A percentile compares a stretch with the other conserved stretches of the same genome.
These are phyloP conservation scores for Pichia sp. DNA, from an alignment of 1,139 yeast genomes.

Conservation along the genomic window DNA sequence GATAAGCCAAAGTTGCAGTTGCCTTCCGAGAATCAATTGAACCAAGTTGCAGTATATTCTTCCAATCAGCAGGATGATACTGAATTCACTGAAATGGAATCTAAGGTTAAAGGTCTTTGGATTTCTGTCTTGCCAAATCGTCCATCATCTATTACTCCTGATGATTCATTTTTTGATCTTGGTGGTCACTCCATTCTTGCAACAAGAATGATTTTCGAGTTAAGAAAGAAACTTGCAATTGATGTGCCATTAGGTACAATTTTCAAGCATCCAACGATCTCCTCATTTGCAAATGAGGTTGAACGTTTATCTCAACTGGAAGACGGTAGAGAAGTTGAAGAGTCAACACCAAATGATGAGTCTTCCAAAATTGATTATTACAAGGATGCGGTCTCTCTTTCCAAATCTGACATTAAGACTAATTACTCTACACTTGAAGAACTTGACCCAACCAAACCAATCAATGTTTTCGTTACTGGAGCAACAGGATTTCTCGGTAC, in stretches of 20 bases:
- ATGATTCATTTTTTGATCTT: constrained; percentile 90
- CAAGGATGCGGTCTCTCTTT: constrained; percentile 67
- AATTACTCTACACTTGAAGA: constrained; percentile 38
- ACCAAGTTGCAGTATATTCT: constrained; percentile 56
- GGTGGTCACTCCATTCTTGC: constrained; percentile 98
- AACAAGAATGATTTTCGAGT: constrained; percentile 91
- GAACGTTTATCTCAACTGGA: constrained; percentile 47
- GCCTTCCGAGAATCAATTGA: constrained; percentile 85
- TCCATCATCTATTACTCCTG: constrained; percentile 70
- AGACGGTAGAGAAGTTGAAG: constrained; percentile 32
- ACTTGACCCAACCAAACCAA: constrained; percentile 34
- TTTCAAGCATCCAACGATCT: constrained; percentile 83
- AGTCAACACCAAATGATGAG: constrained; percentile 23
- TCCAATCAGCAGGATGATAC: constrained; percentile 43
- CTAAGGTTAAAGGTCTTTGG: constrained; percentile 78
- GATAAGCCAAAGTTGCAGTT: constrained; percentile 96
- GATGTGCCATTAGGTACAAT: constrained; percentile 88
- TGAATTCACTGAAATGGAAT: constrained; percentile 60
- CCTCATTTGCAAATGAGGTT: constrained; percentile 70
- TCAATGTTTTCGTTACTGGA: constrained; percentile 87
- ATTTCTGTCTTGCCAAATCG: constrained; percentile 74
- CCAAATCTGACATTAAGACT: constrained; percentile 40
- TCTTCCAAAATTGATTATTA: constrained; percentile 48
- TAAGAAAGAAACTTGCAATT: constrained; percentile 70
- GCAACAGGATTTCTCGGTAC: constrained; percentile 96